These are phyloP conservation scores for Septoria linicola DNA, from an alignment of 2,329 filamentous ascomycete genomes.

Conservation along the genomic window DNA sequence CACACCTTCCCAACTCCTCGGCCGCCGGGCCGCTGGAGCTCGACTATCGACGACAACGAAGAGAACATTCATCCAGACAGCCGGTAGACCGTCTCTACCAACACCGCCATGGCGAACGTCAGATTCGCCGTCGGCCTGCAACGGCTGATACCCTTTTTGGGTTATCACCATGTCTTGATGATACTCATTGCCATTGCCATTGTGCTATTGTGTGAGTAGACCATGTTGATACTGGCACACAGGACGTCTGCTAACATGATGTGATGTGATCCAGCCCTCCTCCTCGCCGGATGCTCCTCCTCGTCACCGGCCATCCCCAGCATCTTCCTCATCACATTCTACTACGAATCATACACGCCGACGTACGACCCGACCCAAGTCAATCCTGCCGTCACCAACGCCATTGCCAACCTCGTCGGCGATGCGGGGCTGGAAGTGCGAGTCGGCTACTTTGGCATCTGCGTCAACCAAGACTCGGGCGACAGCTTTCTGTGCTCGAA, in stretches of 20 bases:
- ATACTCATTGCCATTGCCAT: conserved; percentile 91
- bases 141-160: conserved; percentile 61
- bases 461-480: conserved; percentile 77
- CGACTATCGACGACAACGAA: conserved; percentile 5
- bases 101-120: conserved; percentile 47
- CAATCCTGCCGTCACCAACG: conserved; percentile 79
- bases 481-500: conserved; percentile 94
- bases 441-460: conserved; percentile 97
- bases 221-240: background rate
- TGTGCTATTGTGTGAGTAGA: conserved; percentile 81
- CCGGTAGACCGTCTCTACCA: conserved; percentile 39
- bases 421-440: conserved; percentile 80
- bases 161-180: conserved; percentile 89
- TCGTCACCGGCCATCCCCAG: conserved; percentile 91
- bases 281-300: conserved; percentile 93
- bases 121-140: conserved; percentile 53
- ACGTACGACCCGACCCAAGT: conserved; percentile 83
- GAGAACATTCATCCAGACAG: conserved; percentile 32
- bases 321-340: conserved; percentile 97
- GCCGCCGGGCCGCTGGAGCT: conserved; percentile 28
- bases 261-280: conserved; percentile 46
- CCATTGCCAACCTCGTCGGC: conserved; percentile 87
- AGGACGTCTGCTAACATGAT: conserved; percentile 16
- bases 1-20: conserved; percentile 28
- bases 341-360: conserved; percentile 85